Conservation (phyloP, 2,329 filamentous ascomycete species). For the Aspergillus sp. region DNA sequence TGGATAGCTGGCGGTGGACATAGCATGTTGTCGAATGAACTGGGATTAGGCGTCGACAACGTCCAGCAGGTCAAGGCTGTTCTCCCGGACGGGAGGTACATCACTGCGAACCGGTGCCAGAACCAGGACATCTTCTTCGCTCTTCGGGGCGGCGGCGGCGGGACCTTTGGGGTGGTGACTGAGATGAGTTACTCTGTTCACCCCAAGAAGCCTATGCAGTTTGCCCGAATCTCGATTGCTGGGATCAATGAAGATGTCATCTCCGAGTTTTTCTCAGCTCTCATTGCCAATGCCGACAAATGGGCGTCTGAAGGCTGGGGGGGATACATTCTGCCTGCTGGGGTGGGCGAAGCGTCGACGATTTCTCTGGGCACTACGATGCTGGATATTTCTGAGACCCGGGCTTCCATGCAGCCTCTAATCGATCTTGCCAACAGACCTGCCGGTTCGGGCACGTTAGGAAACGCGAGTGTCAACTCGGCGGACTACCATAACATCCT, state of each 20-base stretch:
- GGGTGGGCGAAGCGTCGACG: background rate
- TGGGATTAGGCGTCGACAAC: conserved; percentile 15
- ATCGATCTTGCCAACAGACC: conserved; percentile 7
- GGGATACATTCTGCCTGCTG: conserved; percentile 13
- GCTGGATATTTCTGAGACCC: conserved; percentile 10
- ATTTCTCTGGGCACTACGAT: conserved; percentile 15
- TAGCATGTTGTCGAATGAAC: conserved; percentile 10
- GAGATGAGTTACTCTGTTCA: conserved; percentile 20
- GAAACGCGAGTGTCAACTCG: conserved; percentile 1
- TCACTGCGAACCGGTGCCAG: conserved; percentile 17
- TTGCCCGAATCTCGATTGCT: conserved; percentile 3
- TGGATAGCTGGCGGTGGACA: conserved; percentile 12
- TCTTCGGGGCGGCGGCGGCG: conserved; percentile 18
- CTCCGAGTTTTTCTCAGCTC: conserved; percentile 4
- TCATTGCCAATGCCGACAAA: conserved; percentile 16
- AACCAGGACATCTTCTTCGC: conserved; percentile 21
- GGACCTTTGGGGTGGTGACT: conserved; percentile 18
- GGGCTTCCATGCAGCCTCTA: conserved; percentile 12
- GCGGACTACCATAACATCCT: conserved; percentile 3
- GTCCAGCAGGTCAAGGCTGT: conserved; percentile 18
- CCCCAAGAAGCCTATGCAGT: conserved; percentile 16
- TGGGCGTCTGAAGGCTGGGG: conserved; percentile 24
- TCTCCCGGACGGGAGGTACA: conserved; percentile 16
- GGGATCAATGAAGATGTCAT: background rate
- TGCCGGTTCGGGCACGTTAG: background rate